Percentiles rank a stretch among this genome's conserved stretches.
phyloP scores from a whole-genome alignment of 495 filamentous ascomycete genomes.

The Chaetomium cochliodes region DNA sequence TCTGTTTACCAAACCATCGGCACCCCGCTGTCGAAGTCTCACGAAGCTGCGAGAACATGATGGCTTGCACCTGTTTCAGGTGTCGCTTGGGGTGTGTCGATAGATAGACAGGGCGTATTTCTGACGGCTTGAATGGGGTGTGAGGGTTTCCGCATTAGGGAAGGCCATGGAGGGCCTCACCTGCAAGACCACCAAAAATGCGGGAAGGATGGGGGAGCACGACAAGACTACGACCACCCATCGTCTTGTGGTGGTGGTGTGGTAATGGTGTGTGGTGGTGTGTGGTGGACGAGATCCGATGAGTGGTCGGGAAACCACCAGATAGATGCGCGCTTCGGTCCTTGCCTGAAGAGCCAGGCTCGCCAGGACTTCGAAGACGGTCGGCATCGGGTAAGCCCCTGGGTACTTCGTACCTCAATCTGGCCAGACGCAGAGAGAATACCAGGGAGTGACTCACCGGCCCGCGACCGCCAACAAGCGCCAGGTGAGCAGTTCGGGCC shows the following conservation, averaged over 20 bases:
- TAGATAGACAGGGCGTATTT: not conserved
- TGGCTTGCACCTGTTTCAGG: not conserved
- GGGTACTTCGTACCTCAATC: not conserved
- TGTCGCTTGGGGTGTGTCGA: constrained; percentile 6
- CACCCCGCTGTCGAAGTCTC: not conserved
- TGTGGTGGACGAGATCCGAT: not conserved
- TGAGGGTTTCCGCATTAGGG: too few species aligned
- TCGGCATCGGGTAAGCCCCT: not conserved
- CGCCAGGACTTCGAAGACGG: not conserved
- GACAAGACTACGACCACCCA: not conserved
- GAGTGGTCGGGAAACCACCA: not conserved
- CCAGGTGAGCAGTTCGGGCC: constrained; percentile 6
- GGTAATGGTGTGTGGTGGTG: too few species aligned
- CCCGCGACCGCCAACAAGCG: constrained; percentile 8
- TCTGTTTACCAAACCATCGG: not conserved
- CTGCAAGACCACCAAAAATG: not conserved
- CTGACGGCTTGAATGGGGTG: not conserved
- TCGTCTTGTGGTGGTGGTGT: not conserved
- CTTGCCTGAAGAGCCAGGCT: constrained; percentile 7
- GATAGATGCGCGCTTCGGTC: not conserved
- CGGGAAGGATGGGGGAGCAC: not conserved
- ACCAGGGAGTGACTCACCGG: constrained; percentile 8
- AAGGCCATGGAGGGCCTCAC: not conserved
- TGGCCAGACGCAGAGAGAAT: not conserved
- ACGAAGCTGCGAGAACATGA: constrained; percentile 11